Conservation (phyloP, 306 rosid genomes). For the Inga leiocalycina region DNA sequence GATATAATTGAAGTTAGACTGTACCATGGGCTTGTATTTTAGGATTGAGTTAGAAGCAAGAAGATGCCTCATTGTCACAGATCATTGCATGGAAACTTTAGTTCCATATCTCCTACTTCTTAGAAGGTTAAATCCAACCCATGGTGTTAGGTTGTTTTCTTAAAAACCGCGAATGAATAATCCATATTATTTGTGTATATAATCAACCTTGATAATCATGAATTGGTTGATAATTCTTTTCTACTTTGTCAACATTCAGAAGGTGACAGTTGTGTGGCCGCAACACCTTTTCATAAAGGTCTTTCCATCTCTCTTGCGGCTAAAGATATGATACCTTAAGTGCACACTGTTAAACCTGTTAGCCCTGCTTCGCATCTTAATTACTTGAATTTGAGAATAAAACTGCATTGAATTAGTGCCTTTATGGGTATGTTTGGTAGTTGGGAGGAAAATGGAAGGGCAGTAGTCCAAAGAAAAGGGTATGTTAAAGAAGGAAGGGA, state of each 20-base stretch:
- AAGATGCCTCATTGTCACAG: not conserved
- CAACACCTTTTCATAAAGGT: not conserved
- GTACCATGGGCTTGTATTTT: constrained; percentile 13
- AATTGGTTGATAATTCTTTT: constrained; percentile 1
- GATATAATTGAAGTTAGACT: not conserved
- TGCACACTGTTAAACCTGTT: not conserved
- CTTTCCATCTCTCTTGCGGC: not conserved
- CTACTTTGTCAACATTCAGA: not conserved
- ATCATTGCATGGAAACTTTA: not conserved
- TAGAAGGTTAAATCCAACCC: not conserved
- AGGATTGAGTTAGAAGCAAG: constrained; percentile 13
- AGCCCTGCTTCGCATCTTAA: not conserved
- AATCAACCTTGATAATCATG: not conserved
- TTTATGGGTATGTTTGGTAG: not conserved
- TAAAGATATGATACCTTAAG: not conserved
- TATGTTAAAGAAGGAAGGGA: not conserved
- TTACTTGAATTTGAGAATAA: constrained; percentile 3
- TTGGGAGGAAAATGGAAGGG: not conserved
- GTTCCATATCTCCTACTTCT: constrained; percentile 16
- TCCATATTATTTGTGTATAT: not conserved
- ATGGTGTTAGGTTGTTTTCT: not conserved
- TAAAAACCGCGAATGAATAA: not conserved
- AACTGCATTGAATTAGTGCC: not conserved
- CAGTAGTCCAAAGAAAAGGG: not conserved
- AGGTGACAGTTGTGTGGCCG: not conserved